These are phyloP conservation scores for Podospora pseudocomata DNA, from an alignment of 495 filamentous ascomycete genomes.

Conservation along the genomic window DNA sequence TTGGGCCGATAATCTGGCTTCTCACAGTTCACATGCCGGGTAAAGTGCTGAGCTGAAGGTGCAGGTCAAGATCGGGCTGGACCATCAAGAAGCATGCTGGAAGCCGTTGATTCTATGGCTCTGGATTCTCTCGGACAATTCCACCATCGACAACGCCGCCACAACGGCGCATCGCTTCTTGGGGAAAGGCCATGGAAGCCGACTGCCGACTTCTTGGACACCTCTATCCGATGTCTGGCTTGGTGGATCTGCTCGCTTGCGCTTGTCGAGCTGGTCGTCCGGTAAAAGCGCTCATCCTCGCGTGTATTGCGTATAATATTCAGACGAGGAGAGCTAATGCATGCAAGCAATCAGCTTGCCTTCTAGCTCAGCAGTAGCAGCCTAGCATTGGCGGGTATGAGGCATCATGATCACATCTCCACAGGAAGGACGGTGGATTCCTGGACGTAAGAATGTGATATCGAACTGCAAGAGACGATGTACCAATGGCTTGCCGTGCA, in stretches of 20 bases:
- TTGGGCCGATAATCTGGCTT: conserved; percentile 11
- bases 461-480: conserved; percentile 1
- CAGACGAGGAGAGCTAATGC: conserved; percentile 15
- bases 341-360: conserved; percentile 38
- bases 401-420: conserved; percentile 23
- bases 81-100: neutral
- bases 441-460: conserved; percentile 5
- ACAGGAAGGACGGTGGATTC: neutral
- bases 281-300: neutral
- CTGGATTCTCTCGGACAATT: neutral
- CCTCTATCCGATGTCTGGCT: neutral
- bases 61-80: neutral
- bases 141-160: conserved; percentile 2
- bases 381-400: conserved; percentile 43
- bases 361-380: conserved; percentile 8
- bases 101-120: conserved; percentile 2
- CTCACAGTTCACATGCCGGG: conserved; percentile 3
- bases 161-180: conserved; percentile 7
- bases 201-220: neutral
- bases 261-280: neutral
- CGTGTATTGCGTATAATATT: neutral
- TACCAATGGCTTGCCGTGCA: neutral
- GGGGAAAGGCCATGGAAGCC: neutral
- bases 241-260: neutral
- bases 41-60: neutral